Percentiles rank a stretch among this genome's conserved stretches.
These are phyloP conservation scores for Cucurbitaria berberidis DNA, from an alignment of 2,329 filamentous ascomycete genomes.

Conservation along the genomic window DNA sequence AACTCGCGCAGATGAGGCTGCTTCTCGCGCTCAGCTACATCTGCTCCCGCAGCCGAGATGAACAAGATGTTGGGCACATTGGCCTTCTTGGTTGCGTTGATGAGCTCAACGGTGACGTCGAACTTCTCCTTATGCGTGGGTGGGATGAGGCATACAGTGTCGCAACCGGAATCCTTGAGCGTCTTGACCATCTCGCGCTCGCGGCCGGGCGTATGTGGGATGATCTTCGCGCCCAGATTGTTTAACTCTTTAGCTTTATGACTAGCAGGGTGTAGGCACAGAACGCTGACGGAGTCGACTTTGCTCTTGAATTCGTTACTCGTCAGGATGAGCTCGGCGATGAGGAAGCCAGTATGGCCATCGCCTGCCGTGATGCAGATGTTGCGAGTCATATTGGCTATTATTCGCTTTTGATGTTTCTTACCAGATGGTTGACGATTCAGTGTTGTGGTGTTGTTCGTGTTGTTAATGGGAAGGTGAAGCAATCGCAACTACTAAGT, in stretches of 20 bases:
- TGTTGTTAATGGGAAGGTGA: not conserved
- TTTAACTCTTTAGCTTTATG: conserved; percentile 51
- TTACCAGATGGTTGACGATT: not conserved
- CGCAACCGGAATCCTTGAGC: conserved; percentile 53
- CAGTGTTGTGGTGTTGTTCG: not conserved
- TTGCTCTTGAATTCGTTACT: conserved; percentile 52
- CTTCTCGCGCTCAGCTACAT: conserved; percentile 57
- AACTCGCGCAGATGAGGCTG: conserved; percentile 60
- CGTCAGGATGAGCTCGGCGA: conserved; percentile 58
- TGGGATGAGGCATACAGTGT: conserved; percentile 59
- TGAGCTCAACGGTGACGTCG: conserved; percentile 55
- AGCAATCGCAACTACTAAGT: not conserved
- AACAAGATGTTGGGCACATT: conserved; percentile 56
- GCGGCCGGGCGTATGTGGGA: conserved; percentile 52
- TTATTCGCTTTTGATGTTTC: not conserved
- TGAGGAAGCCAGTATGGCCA: conserved; percentile 59
- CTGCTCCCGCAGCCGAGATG: conserved; percentile 57
- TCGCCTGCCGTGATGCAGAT: conserved; percentile 58
- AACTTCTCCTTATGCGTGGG: conserved; percentile 56
- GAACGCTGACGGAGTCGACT: conserved; percentile 51
- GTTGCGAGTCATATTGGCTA: conserved; percentile 53
- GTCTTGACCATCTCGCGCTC: conserved; percentile 48
- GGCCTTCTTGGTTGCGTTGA: conserved; percentile 54
- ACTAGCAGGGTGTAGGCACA: conserved; percentile 51
- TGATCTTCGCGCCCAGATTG: conserved; percentile 43